Evolutionary conservation across 129 eudicot species (phyloP), one percentile per base, ranked within the genome.

Genomic region (Mikania micrantha): DNA sequence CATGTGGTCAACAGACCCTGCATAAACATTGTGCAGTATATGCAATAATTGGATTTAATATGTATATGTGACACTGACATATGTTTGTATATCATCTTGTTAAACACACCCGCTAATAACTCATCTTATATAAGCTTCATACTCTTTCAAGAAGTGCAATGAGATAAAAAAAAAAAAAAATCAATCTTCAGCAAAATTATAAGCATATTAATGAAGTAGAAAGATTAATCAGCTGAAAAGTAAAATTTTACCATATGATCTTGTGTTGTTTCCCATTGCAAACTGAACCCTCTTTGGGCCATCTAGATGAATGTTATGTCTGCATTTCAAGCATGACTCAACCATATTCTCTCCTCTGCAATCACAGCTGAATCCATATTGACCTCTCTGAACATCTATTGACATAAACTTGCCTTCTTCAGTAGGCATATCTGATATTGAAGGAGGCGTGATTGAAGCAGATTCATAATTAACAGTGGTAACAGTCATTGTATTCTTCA

Each of bases 221-320:
- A 59, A 59, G 31, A 72, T 52, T 38, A 63, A 68, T 27, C 61
- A 50, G 64, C 38, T 52, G 16, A 7, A 69, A 35, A 75, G 38
- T 47, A 40, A 66, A 34, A 9, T 20, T 31, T 78, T 91, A 91
- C 97, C 97, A 24, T 77, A 85, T 53, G 85, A 74, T 59, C 67
- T 68, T 40, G 81, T 45, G 58, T 35, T 58, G 20, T 69, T 76
- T 60, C 70, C 82, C 61, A 73, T 41, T 34, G 86, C 77, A 84
- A 92, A 92, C 49, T 84, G 86, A 66, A 92, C 96, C 78, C 88
- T 92, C 87, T 86, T 92, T 35, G 80, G 88, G 53, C 82, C 84
- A 79, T 82, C 86, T 44, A 39, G 60, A 47, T 54, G 17, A 17
- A 64, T 74, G 42, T 42, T 71, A 28, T 78, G 61, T 60, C 74